These are phyloP conservation scores for Epichloe scottii DNA, from an alignment of 2,329 filamentous ascomycete species.

Conservation along the genomic window DNA sequence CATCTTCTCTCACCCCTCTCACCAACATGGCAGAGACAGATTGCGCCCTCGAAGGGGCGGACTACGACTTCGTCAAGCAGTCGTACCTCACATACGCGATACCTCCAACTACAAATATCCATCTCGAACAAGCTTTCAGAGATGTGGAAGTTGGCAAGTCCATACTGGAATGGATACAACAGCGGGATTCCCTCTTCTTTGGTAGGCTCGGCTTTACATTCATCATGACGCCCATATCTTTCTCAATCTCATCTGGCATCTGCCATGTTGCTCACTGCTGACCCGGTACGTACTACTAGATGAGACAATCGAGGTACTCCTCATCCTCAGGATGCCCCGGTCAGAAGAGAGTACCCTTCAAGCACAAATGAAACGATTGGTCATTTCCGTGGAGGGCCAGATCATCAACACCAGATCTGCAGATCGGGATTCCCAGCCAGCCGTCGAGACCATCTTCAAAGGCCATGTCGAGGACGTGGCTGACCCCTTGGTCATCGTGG, in stretches of 20 bases:
- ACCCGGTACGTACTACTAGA: constrained; percentile 32
- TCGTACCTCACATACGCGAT: constrained; percentile 50
- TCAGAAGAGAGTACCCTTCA: constrained; percentile 43
- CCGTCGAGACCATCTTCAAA: constrained; percentile 48
- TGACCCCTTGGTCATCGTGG: constrained; percentile 38
- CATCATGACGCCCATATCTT: neutral
- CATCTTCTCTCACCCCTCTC: neutral
- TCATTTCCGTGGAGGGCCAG: constrained; percentile 54
- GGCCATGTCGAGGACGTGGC: constrained; percentile 36
- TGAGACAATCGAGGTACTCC: constrained; percentile 57
- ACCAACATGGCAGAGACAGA: constrained; percentile 11
- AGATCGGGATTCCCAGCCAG: constrained; percentile 34
- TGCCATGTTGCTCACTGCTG: constrained; percentile 9
- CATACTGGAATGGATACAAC: constrained; percentile 44
- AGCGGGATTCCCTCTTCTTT: constrained; percentile 57
- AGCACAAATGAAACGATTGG: constrained; percentile 48
- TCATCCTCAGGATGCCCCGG: constrained; percentile 54
- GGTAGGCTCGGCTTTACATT: constrained; percentile 35
- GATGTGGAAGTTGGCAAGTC: constrained; percentile 29
- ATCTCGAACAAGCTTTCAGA: constrained; percentile 39
- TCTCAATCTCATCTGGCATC: constrained; percentile 9
- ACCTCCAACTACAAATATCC: constrained; percentile 41
- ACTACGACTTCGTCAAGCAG: constrained; percentile 37
- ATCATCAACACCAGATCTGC: constrained; percentile 44
- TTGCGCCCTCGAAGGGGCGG: constrained; percentile 13